Base-by-base conservation (phyloP, 176 grass and related monocot genomes). In the Phragmites australis region DNA sequence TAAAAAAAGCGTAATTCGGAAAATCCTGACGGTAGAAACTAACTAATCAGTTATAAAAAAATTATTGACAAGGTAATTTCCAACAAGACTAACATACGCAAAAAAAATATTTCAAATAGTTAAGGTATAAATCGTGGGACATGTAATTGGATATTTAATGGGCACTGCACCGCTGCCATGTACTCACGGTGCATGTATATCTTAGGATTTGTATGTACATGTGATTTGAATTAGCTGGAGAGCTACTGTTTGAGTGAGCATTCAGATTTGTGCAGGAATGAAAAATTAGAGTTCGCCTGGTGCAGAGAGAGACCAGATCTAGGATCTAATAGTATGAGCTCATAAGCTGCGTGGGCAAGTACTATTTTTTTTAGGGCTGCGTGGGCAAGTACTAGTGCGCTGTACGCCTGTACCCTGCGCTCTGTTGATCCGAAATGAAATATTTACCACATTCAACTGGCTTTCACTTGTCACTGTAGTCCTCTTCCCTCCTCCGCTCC, bases 391-490 rank as follows among this genome's bases (percentile, higher is more conserved):
- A 84, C 70, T 89, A 62, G 51, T n/a, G 14, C 42, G 64, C 53
- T 26, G 87, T 75, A 70, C n/a, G 16, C 2, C 43, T 80, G 29
- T 43, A 25, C 18, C 43, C 44, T 80, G 70, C 17, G 68, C 63
- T 69, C 70, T 42, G 39, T 37, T 2, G 2, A 5, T 37, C 5
- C 34, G 61, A 75, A 55, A 37, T n/a, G 32, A 65, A 76, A 68
- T 18, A 73, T 71, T 85, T 57, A 82, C 56, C 71, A 42, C 65
- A 81, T 70, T 70, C 71, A 81, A 65, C 46, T 56, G 81, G 70
- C 77, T 81, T 89, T 81, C 77, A 76, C 82, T 89, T 63, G 81
- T 84, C 81, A 84, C 87, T 74, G 61, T 76, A 70, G 32, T 84
- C 68, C 19, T 74, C 53, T 18, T 27, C 22, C 15, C 64, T 25